These are phyloP conservation scores for Blastocystis sp. DNA, from an alignment of 352 stramenopile genomes.

Conservation along the genomic window DNA sequence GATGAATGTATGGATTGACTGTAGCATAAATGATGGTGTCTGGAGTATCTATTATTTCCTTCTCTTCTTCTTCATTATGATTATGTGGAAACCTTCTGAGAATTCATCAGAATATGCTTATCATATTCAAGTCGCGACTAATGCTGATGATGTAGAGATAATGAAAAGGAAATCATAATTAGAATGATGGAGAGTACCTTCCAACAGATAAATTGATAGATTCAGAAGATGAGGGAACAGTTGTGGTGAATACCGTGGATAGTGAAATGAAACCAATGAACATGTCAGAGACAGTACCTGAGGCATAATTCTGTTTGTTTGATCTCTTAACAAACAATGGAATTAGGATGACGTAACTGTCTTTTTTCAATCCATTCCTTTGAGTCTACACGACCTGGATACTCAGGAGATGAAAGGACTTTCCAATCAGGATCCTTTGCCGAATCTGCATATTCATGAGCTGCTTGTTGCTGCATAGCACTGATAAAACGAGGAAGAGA, in stretches of 20 bases:
- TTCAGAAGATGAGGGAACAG: slow-evolving; percentile 30
- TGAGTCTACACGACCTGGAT: slow-evolving; percentile 52
- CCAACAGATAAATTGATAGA: slow-evolving; percentile 41
- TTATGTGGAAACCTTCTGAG: slow-evolving; percentile 61
- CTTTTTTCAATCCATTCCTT: slow-evolving; percentile 62
- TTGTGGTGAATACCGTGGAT: slow-evolving; percentile 40
- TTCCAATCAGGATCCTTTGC: slow-evolving; percentile 56
- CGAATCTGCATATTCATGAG: slow-evolving; percentile 10
- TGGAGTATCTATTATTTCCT: slow-evolving; percentile 62
- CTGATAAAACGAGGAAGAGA: not conserved
- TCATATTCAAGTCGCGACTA: slow-evolving; percentile 40
- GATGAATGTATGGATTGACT: not conserved
- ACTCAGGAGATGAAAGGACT: slow-evolving; percentile 48
- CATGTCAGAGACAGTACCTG: slow-evolving; percentile 13
- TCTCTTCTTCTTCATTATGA: slow-evolving; percentile 58
- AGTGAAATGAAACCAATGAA: slow-evolving; percentile 63
- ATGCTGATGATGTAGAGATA: not conserved
- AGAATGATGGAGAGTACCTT: slow-evolving; percentile 61
- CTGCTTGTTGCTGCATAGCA: slow-evolving; percentile 9
- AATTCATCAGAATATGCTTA: slow-evolving; percentile 60
- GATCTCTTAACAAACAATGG: not conserved
- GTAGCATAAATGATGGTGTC: slow-evolving; percentile 61
- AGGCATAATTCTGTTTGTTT: slow-evolving; percentile 29
- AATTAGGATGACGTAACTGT: slow-evolving; percentile 54
- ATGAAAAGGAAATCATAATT: not conserved